Evolutionary conservation across 805 yeast genomes (phyloP).

Genomic region (Kodamaea jinghongensis): DNA sequence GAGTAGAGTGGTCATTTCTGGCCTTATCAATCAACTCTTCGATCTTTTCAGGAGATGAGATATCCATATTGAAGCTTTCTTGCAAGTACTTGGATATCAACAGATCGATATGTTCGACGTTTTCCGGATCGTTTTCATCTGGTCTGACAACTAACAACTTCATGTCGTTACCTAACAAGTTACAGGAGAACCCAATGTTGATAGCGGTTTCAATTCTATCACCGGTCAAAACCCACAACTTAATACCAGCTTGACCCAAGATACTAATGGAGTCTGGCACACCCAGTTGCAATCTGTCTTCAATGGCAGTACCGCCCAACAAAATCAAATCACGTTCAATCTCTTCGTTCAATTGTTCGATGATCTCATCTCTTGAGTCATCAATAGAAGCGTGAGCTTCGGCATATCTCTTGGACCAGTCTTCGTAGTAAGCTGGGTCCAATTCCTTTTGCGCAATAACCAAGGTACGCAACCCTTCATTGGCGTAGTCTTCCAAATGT

Average conservation of each 20-base stretch:
- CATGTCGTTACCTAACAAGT: conserved; percentile 72
- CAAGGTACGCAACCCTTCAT: conserved; percentile 75
- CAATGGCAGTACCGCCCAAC: conserved; percentile 84
- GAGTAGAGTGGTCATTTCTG: conserved; percentile 59
- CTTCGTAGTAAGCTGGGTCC: conserved; percentile 40
- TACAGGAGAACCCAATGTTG: conserved; percentile 84
- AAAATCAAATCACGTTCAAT: conserved; percentile 63
- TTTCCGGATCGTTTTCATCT: conserved; percentile 35
- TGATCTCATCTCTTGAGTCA: conserved; percentile 53
- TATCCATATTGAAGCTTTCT: conserved; percentile 46
- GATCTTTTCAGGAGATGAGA: conserved; percentile 26
- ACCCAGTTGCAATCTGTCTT: conserved; percentile 81
- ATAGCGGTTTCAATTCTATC: conserved; percentile 90
- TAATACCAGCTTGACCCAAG: conserved; percentile 73
- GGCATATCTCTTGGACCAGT: conserved; percentile 56
- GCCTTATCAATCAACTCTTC: conserved; percentile 46
- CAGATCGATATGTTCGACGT: conserved; percentile 31
- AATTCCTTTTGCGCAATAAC: conserved; percentile 63
- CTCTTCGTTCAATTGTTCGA: conserved; percentile 54
- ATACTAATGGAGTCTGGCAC: conserved; percentile 78
- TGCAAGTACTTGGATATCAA: conserved; percentile 47
- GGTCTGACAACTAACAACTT: conserved; percentile 65
- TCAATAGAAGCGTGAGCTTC: conserved; percentile 57
- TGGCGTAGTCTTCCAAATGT: conserved; percentile 67
- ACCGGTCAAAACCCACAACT: conserved; percentile 84